A percentile compares a stretch with the other conserved stretches of the same genome.
Evolutionary conservation across 179 eudicot genomes (phyloP).

Genomic region (Beta corolliflora): DNA sequence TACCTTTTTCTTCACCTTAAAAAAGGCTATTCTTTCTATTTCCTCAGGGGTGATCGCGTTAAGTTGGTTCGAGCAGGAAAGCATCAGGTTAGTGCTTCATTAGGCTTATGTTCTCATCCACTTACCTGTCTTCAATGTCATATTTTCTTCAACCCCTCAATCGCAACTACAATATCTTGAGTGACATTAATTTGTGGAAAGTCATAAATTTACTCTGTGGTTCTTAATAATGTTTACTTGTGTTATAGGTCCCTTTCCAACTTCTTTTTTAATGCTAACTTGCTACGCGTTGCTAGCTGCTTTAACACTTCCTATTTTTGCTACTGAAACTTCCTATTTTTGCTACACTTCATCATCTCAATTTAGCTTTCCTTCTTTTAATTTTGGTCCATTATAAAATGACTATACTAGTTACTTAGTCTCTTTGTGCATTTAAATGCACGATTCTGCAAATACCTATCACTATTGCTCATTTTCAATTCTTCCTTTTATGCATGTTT

Average conservation of each 20-base stretch:
- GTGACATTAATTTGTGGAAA: not conserved
- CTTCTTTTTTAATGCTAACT: too few relatives aligned
- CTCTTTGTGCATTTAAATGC: too few relatives aligned
- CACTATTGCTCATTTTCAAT: not conserved
- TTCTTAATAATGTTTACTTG: too few relatives aligned
- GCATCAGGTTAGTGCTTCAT: conserved; percentile 66
- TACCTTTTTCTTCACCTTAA: not conserved
- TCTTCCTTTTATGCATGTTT: not conserved
- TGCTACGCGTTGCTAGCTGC: too few relatives aligned
- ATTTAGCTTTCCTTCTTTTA: too few relatives aligned
- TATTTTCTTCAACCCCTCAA: not conserved
- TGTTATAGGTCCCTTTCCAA: too few relatives aligned
- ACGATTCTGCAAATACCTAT: not conserved
- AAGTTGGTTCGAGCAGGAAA: conserved; percentile 88
- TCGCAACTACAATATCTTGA: not conserved
- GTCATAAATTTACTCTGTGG: too few relatives aligned
- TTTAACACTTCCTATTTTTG: too few relatives aligned
- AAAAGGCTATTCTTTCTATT: not conserved
- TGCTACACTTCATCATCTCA: too few relatives aligned
- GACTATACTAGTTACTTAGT: too few relatives aligned
- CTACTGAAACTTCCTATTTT: too few relatives aligned
- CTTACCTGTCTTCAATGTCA: not conserved
- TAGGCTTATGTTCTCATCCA: not conserved
- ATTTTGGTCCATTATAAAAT: too few relatives aligned
- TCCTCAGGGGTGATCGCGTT: conserved; percentile 82